These are phyloP conservation scores for Aspergillus brasiliensis DNA, from an alignment of 2,329 filamentous ascomycete genomes.

Conservation along the genomic window DNA sequence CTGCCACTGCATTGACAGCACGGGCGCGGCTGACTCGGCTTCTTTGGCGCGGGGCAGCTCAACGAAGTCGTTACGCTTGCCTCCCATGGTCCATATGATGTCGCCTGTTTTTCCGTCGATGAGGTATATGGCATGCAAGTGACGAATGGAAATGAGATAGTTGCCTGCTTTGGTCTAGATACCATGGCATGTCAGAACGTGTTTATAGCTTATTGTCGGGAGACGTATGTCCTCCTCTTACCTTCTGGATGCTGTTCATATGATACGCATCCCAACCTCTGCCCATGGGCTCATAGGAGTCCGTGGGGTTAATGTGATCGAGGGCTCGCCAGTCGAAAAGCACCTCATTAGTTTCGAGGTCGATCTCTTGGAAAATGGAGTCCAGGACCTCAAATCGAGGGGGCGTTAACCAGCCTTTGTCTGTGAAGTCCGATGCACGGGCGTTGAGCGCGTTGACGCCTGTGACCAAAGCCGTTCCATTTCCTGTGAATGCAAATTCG, in stretches of 20 bases:
- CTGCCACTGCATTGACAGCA: constrained; percentile 11
- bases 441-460: constrained; percentile 6
- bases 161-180: constrained; percentile 13
- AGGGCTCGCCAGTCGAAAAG: constrained; percentile 10
- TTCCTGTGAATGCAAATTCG: constrained; percentile 9
- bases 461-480: constrained; percentile 8
- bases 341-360: constrained; percentile 12
- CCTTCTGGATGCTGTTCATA: constrained; percentile 14
- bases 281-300: constrained; percentile 9
- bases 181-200: background rate
- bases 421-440: background rate
- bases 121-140: constrained; percentile 9
- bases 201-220: too few species aligned
- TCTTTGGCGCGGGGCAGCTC: background rate
- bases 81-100: constrained; percentile 11
- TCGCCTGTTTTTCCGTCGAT: constrained; percentile 7
- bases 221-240: background rate
- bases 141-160: constrained; percentile 12
- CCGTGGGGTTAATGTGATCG: constrained; percentile 8
- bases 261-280: constrained; percentile 14
- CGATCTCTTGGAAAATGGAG: constrained; percentile 8
- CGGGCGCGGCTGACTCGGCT: background rate
- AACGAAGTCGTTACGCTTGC: constrained; percentile 7
- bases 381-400: constrained; percentile 4
- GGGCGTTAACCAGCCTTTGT: background rate